Base-by-base conservation (phyloP, 495 filamentous ascomycete species). In the Cercophora samala region DNA sequence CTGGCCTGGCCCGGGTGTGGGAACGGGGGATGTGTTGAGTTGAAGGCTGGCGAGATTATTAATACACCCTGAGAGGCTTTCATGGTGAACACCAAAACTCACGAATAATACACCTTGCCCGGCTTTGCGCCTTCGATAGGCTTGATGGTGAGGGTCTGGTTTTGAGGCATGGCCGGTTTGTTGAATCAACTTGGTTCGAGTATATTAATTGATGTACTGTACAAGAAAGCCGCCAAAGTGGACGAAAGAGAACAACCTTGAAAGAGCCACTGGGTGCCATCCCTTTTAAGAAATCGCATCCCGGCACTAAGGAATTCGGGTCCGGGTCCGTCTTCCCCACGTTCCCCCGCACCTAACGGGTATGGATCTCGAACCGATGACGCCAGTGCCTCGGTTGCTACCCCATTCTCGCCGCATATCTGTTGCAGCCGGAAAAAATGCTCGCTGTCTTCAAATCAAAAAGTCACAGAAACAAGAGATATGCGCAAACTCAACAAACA, bases 91-190 rank as follows among this genome's bases (percentile, higher is more conserved):
- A 26, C 29, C 22, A 64, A n/a, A 77, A 67, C 79, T 73, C 70
- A 88, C 78, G 90, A 89, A 70, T 92, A 91, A 78, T 93, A 97
- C 60, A 97, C 93, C 76, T 95, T 82, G 58, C 93, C 92, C 11
- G 92, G 92, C 77, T 93, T 94, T 18, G 32, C 60, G 68, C 92
- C 76, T 19, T 85, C 82, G 29, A 82, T 73, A 53, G 86, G 81
- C 67, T 85, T 78, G 60, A 88, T 74, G 21, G 76, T 83, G 60
- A 86, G 73, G 15, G 5, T 46, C 37, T 46, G 37, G 13, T 46
- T 46, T 17, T 46, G 37, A 46, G 37, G 37, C 37, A 46, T 46
- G 37, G 77, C 75, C 9, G 80, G 78, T 83, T 85, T 86, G 26
- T 19, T 77, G 68, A 21, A 63, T 26, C 53, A 46, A 53, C 17